Base-by-base conservation (phyloP, 345 rosid genomes). In the Rhodomyrtus tomentosa region DNA sequence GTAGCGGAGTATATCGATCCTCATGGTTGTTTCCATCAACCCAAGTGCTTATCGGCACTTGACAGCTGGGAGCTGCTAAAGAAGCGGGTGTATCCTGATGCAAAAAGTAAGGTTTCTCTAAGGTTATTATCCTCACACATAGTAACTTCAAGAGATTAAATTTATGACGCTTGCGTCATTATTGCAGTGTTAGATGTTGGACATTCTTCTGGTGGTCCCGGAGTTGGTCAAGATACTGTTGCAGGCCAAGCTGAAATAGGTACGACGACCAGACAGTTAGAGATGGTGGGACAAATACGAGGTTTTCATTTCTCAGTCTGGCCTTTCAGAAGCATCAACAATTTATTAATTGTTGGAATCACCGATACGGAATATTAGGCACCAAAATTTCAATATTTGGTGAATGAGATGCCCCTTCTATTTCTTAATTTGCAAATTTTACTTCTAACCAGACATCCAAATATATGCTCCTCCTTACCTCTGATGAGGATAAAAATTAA, bases 41-140 rank as follows among this genome's bases (percentile, higher is more conserved):
- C 81, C 38, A 2, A 73, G 1, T 84, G 80, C 36, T 81, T 91
- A 56, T 83, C 85, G 4, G 45, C 58, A 6, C 24, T 81, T 42
- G 87, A 91, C 81, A 90, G 93, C 25, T 90, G 93, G 91, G 88
- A 74, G 32, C 29, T 90, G 86, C 84, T 92, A 15, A 89, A n/a
- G 42, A 87, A 52, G 88, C 90, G 81, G 80, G 92, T 73, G 1
- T 88, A 90, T 59, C 83, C 82, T 8, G 24, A 80, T 83, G 80
- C 27, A 48, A 86, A 83, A 49, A 48, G 86, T 86, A 50, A 73
- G 59, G 93, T 90, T 89, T 86, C 55, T 10, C 7, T 4, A 5
- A 42, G 0, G 12, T 52, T 29, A 21, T 22, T 72, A 10, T 10
- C 73, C 4, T 14, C 27, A 25, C 25, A 53, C 32, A 4, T 59